Conservation (phyloP, 169 alveolate species). For the Amoebophrya sp. region DNA sequence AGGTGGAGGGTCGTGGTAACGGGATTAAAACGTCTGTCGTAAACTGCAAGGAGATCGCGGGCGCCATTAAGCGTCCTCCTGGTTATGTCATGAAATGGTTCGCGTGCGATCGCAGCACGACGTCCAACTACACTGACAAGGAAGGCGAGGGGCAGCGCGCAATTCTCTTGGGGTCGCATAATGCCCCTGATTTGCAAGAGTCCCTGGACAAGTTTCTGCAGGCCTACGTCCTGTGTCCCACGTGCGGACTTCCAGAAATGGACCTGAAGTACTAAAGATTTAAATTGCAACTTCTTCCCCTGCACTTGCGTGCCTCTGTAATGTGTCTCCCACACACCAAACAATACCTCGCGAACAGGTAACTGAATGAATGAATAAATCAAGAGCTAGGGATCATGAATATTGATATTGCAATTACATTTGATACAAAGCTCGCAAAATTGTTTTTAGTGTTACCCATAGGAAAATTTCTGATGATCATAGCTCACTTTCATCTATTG, state of each 20-base stretch:
- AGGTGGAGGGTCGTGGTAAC: conserved; percentile 58
- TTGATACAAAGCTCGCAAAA: too few relatives aligned
- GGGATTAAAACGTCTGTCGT: conserved; percentile 88
- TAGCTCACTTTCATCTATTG: too few relatives aligned
- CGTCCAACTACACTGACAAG: neutral
- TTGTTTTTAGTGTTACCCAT: too few relatives aligned
- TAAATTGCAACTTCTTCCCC: neutral
- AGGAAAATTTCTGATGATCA: too few relatives aligned
- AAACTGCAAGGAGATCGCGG: conserved; percentile 95
- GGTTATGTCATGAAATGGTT: conserved; percentile 2
- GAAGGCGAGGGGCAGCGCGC: conserved; percentile 9
- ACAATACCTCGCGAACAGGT: too few relatives aligned
- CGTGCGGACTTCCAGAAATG: conserved; percentile 7
- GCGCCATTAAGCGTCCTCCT: conserved; percentile 79
- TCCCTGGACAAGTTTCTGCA: conserved; percentile 15
- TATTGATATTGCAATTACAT: too few relatives aligned
- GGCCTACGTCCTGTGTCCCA: neutral
- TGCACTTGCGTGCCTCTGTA: too few relatives aligned
- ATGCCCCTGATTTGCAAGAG: neutral
- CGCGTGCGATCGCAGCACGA: conserved; percentile 10
- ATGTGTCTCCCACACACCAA: too few relatives aligned
- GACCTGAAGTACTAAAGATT: neutral
- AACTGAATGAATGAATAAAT: too few relatives aligned
- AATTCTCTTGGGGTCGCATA: neutral
- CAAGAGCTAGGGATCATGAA: too few relatives aligned